These are phyloP conservation scores for Wickerhamiella vanderwaltii DNA, from an alignment of 805 yeast species.

Conservation along the genomic window DNA sequence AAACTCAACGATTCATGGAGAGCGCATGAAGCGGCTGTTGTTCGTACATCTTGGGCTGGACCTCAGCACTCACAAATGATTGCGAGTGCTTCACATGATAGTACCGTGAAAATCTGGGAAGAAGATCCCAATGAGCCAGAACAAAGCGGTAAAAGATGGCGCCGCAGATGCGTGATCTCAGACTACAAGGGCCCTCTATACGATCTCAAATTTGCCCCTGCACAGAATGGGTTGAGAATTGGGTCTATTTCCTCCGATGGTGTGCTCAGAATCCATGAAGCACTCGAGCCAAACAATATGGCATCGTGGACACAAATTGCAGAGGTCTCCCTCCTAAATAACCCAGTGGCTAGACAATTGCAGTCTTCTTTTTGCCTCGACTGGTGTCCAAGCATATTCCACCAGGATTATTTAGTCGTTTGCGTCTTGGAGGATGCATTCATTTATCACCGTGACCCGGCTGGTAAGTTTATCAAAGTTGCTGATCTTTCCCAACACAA, in stretches of 20 bases:
- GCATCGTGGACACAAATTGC: conserved; percentile 67
- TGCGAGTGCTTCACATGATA: conserved; percentile 82
- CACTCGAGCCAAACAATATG: conserved; percentile 79
- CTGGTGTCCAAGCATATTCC: conserved; percentile 84
- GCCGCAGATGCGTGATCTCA: conserved; percentile 57
- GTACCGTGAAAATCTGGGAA: conserved; percentile 83
- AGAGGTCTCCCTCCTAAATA: conserved; percentile 47
- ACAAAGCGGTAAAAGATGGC: conserved; percentile 79
- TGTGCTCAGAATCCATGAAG: conserved; percentile 69
- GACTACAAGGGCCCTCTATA: conserved; percentile 84
- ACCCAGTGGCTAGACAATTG: conserved; percentile 65
- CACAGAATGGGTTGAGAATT: conserved; percentile 64
- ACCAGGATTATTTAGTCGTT: conserved; percentile 68
- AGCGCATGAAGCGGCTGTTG: conserved; percentile 85
- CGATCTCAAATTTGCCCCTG: conserved; percentile 81
- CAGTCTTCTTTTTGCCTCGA: conserved; percentile 77
- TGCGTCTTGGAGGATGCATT: conserved; percentile 81
- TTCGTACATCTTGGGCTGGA: conserved; percentile 80
- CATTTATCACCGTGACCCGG: conserved; percentile 47
- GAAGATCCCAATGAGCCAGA: conserved; percentile 68
- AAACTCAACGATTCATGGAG: conserved; percentile 79
- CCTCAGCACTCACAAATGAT: conserved; percentile 85
- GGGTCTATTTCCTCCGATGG: conserved; percentile 91
- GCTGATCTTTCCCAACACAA: conserved; percentile 70
- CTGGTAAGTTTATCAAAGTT: conserved; percentile 34